Evolutionary conservation across 2,329 filamentous ascomycete species (phyloP).

Genomic region (Penicillium sp.): DNA sequence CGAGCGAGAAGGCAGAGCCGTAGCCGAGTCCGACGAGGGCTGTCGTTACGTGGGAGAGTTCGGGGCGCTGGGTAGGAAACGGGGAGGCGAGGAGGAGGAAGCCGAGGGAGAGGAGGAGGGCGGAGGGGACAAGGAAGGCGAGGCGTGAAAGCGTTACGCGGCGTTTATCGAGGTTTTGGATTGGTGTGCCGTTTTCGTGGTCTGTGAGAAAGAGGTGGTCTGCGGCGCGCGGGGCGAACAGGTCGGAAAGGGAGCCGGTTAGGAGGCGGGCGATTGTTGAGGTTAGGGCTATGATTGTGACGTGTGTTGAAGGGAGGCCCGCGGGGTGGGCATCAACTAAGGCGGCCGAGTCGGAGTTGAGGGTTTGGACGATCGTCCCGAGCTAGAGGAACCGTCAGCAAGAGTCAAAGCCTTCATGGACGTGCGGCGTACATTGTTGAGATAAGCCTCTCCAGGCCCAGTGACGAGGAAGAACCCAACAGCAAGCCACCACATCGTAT

Average conservation of each 20-base stretch:
- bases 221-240: conserved; percentile 73
- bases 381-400: conserved; percentile 49
- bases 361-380: conserved; percentile 87
- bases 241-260: conserved; percentile 85
- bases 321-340: conserved; percentile 54
- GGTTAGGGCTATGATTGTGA: conserved; percentile 88
- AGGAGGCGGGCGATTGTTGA: conserved; percentile 90
- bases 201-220: conserved; percentile 59
- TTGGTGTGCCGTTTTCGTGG: conserved; percentile 47
- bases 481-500: conserved; percentile 95
- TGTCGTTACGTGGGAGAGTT: conserved; percentile 85
- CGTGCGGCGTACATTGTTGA: conserved; percentile 72
- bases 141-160: conserved; percentile 74
- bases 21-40: conserved; percentile 87
- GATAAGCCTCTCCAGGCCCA: conserved; percentile 94
- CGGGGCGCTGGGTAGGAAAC: conserved; percentile 75
- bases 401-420: neutral
- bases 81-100: conserved; percentile 80
- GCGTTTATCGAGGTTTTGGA: conserved; percentile 36
- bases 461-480: conserved; percentile 90
- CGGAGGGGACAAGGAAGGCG: conserved; percentile 76
- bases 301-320: conserved; percentile 77
- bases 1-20: conserved; percentile 86
- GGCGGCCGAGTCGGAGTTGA: conserved; percentile 68
- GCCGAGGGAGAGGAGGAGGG: conserved; percentile 73